These are phyloP conservation scores for Vitis hybrid DNA, from an alignment of 177 flowering plant genomes.

Conservation along the genomic window DNA sequence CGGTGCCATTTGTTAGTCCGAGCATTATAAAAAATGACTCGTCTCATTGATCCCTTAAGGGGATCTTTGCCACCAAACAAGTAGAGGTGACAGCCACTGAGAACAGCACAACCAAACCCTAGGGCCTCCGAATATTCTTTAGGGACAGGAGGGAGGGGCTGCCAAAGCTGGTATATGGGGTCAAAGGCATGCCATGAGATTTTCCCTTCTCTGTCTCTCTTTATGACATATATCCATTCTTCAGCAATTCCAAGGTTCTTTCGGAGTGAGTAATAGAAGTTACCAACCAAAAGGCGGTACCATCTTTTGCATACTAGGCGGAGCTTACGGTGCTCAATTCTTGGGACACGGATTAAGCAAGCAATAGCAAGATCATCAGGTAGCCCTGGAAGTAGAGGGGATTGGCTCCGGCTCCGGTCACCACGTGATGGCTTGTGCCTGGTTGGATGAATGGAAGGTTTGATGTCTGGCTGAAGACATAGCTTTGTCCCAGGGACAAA, in stretches of 20 bases:
- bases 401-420: constrained; percentile 52
- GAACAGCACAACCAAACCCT: constrained; percentile 87
- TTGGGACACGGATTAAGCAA: constrained; percentile 79
- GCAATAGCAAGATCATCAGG: constrained; percentile 97
- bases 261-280: constrained; percentile 76
- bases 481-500: constrained; percentile 77
- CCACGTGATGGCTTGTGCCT: constrained; percentile 49
- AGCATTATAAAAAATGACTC: constrained; percentile 74
- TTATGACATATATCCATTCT: constrained; percentile 85
- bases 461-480: constrained; percentile 73
- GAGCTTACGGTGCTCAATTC: constrained; percentile 71
- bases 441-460: constrained; percentile 76
- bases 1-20: constrained; percentile 92
- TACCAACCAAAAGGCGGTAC: constrained; percentile 73
- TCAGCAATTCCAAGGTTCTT: constrained; percentile 70
- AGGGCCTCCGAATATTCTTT: constrained; percentile 68
- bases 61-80: constrained; percentile 87
- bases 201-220: constrained; percentile 73
- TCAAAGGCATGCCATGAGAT: constrained; percentile 91
- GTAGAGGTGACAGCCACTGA: constrained; percentile 81
- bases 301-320: constrained; percentile 88
- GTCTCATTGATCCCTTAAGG: constrained; percentile 76
- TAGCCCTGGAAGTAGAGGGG: constrained; percentile 88
- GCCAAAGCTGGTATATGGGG: constrained; percentile 81
- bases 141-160: constrained; percentile 86